phyloP scores from a whole-genome alignment of 257 asterid genomes.

The Fraxinus pennsylvanica region DNA sequence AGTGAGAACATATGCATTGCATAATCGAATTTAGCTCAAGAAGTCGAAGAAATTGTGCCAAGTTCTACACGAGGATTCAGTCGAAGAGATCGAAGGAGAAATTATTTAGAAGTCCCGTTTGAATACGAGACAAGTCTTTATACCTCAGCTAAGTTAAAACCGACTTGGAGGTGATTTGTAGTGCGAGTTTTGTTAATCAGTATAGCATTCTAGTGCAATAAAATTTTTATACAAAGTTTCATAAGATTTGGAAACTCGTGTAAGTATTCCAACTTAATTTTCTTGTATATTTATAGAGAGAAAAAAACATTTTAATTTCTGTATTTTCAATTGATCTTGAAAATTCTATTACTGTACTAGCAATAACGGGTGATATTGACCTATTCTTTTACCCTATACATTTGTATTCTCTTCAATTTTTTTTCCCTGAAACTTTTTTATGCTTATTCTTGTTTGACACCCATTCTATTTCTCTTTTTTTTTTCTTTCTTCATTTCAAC shows the following conservation, averaged over 20 bases:
- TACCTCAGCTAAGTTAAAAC: background rate
- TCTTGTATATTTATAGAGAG: background rate
- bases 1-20: constrained; percentile 24
- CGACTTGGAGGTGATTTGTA: background rate
- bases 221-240: background rate
- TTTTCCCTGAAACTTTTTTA: no score
- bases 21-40: background rate
- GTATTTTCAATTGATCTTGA: background rate
- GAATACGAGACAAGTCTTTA: background rate
- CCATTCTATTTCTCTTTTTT: no score
- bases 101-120: background rate
- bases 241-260: background rate
- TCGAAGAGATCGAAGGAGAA: background rate
- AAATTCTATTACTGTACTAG: background rate
- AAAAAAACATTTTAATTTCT: background rate
- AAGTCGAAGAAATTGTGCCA: background rate
- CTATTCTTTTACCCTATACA: no score
- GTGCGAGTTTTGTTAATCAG: background rate
- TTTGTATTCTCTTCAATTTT: no score
- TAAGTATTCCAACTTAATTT: background rate
- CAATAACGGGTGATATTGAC: no score
- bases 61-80: background rate
- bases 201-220: background rate
- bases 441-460: no score
- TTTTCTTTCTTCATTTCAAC: no score